A percentile compares a stretch with the other conserved stretches of the same genome.
phyloP scores from a whole-genome alignment of 1,139 yeast species.

The Suhomyces coccinellae region DNA sequence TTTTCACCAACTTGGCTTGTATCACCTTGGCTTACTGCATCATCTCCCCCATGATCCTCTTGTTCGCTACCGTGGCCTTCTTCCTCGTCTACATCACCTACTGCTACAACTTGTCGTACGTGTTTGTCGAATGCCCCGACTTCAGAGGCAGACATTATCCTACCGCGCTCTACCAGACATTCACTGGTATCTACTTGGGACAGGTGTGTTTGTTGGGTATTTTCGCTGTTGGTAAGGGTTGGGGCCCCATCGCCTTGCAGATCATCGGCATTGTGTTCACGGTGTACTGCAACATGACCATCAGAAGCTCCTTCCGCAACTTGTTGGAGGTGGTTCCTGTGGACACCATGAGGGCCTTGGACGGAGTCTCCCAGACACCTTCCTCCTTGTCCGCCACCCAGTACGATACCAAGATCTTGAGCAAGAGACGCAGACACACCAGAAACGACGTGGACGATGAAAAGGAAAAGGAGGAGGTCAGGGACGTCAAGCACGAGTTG shows the following conservation, averaged over 20 bases:
- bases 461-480: conserved; percentile 22
- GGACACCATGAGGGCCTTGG: conserved; percentile 69
- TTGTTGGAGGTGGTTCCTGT: conserved; percentile 59
- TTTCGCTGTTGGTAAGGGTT: conserved; percentile 86
- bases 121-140: conserved; percentile 60
- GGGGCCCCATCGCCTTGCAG: conserved; percentile 89
- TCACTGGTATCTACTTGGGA: conserved; percentile 84
- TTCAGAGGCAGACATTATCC: conserved; percentile 86
- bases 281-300: conserved; percentile 59
- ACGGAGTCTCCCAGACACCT: conserved; percentile 66
- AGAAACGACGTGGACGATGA: conserved; percentile 16
- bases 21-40: conserved; percentile 77
- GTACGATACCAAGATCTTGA: conserved; percentile 35
- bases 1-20: conserved; percentile 78
- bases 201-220: conserved; percentile 83
- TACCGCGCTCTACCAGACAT: conserved; percentile 81
- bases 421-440: conserved; percentile 16
- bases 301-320: conserved; percentile 64
- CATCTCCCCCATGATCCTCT: conserved; percentile 72
- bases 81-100: conserved; percentile 74
- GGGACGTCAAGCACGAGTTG: conserved; percentile 26
- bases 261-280: conserved; percentile 66
- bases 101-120: conserved; percentile 77
- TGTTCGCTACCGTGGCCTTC: conserved; percentile 71
- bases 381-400: conserved; percentile 34